Base-by-base conservation (phyloP, 192 early-diverging fungal genomes). In the Entomortierella beljakovae region DNA sequence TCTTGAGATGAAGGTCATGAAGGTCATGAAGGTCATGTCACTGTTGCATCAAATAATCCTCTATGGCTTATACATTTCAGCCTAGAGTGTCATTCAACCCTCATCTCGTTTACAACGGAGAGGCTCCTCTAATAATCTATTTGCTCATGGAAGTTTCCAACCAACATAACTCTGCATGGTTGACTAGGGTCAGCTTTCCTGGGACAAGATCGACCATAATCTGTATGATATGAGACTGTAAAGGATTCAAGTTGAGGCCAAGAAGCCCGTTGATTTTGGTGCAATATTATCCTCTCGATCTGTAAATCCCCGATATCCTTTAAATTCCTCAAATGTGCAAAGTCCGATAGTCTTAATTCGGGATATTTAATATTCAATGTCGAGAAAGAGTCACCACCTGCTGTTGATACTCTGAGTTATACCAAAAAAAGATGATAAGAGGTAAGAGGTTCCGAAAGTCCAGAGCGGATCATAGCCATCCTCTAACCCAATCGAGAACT, bases 221-320 rank as follows among this genome's bases (percentile, higher is more conserved):
- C n/a, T n/a, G n/a, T n/a, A n/a, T n/a, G n/a, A n/a, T n/a, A 51
- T n/a, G 40, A 50, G 26, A 65, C 22, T 38, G 63, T 65, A 32
- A 52, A 65, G 1, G 52, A 55, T 38, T 65, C 63, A 9, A 65
- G 52, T 55, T 38, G 23, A 40, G 63, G 63, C 63, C 63, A 65
- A 20, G 52, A 65, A 40, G 63, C 31, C 13, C n/a, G 29, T 3
- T 43, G 23, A 9, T 34, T 34, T 20, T 54, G 63, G n/a, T 65
- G 56, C 26, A 40, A 52, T 26, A 65, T 3, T 20, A 65, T 54
- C 26, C 63, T n/a, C 37, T 65, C 63, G 6, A 65, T 65, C 51
- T 65, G 63, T n/a, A 65, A 52, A 20, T 65, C 63, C 37, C 54
- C 63, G 43, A 65, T 55, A 43, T 65, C 63, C 63, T 55, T 65